Percentiles rank a stretch among this genome's conserved stretches.
Evolutionary conservation across 2,329 filamentous ascomycete species (phyloP).

Genomic region (Simplicillium sp.): DNA sequence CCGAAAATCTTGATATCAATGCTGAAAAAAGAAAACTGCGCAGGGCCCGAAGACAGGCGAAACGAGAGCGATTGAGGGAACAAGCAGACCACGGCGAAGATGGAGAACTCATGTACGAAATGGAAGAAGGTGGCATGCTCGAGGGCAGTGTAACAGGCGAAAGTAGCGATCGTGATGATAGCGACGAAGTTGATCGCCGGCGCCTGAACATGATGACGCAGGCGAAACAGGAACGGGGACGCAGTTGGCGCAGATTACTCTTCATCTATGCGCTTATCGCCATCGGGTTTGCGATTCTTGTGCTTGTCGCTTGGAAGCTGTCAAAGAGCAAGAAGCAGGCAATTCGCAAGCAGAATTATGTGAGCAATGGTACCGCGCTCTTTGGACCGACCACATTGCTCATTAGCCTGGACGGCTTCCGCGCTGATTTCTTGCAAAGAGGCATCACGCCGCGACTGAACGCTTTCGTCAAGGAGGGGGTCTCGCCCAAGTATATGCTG

Average conservation of each 20-base stretch:
- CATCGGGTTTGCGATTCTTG: conserved; percentile 45
- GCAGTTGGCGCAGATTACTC: conserved; percentile 43
- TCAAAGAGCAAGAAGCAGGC: conserved; percentile 33
- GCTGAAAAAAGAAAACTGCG: conserved; percentile 39
- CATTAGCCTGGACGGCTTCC: conserved; percentile 91
- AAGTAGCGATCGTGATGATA: conserved; percentile 51
- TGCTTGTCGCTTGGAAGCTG: conserved; percentile 49
- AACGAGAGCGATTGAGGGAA: conserved; percentile 41
- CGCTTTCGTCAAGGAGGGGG: conserved; percentile 68
- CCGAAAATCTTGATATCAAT: conserved; percentile 31
- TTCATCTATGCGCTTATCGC: conserved; percentile 42
- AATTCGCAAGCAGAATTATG: conserved; percentile 16
- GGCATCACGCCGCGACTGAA: conserved; percentile 76
- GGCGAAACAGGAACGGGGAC: conserved; percentile 36
- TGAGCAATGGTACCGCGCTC: conserved; percentile 76
- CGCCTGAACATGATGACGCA: conserved; percentile 38
- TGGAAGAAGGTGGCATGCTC: conserved; percentile 71
- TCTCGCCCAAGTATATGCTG: conserved; percentile 86
- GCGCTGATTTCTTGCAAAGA: conserved; percentile 82
- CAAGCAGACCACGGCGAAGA: conserved; percentile 55
- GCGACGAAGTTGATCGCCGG: conserved; percentile 47
- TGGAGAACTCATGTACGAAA: conserved; percentile 75
- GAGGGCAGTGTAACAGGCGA: conserved; percentile 56
- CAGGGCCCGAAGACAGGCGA: conserved; percentile 40
- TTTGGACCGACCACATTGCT: conserved; percentile 90